Evolutionary conservation across 768 basidiomycete genomes (phyloP).

Genomic region (Neoboletus subvelutipes): DNA sequence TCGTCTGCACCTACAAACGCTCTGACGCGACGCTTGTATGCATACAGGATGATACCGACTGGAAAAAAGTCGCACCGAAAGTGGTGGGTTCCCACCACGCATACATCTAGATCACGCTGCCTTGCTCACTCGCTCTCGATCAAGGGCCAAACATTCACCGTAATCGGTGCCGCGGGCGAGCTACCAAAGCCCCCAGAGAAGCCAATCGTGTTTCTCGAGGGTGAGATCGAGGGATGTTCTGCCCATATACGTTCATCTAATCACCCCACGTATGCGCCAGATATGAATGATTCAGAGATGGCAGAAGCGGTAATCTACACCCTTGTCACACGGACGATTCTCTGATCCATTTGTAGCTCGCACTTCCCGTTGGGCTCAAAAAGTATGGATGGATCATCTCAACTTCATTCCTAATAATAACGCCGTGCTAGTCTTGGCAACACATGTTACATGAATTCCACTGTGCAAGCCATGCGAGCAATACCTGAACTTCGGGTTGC

Average conservation of each 20-base stretch:
- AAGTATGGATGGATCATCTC: slow-evolving; percentile 48
- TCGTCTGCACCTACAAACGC: neutral
- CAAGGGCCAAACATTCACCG: slow-evolving; percentile 87
- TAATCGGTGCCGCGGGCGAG: slow-evolving; percentile 91
- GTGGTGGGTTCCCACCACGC: slow-evolving; percentile 46
- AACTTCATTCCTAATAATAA: neutral
- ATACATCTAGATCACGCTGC: neutral
- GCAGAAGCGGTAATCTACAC: slow-evolving; percentile 66
- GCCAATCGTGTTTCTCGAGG: slow-evolving; percentile 82
- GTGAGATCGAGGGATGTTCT: slow-evolving; percentile 35
- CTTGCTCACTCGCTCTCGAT: neutral
- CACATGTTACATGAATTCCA: slow-evolving; percentile 98
- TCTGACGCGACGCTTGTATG: neutral
- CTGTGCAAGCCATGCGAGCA: slow-evolving; percentile 88
- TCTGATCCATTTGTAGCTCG: slow-evolving; percentile 46
- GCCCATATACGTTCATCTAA: slow-evolving; percentile 10
- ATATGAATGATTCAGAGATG: slow-evolving; percentile 81
- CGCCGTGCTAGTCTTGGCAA: slow-evolving; percentile 64
- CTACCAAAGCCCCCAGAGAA: slow-evolving; percentile 84
- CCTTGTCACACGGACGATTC: neutral
- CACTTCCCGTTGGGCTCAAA: slow-evolving; percentile 75
- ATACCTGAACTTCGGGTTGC: slow-evolving; percentile 86
- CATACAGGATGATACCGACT: slow-evolving; percentile 78
- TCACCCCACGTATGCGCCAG: slow-evolving; percentile 38
- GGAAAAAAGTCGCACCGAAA: slow-evolving; percentile 83